These are phyloP conservation scores for Hura crepitans DNA, from an alignment of 441 rosid species.

Conservation along the genomic window DNA sequence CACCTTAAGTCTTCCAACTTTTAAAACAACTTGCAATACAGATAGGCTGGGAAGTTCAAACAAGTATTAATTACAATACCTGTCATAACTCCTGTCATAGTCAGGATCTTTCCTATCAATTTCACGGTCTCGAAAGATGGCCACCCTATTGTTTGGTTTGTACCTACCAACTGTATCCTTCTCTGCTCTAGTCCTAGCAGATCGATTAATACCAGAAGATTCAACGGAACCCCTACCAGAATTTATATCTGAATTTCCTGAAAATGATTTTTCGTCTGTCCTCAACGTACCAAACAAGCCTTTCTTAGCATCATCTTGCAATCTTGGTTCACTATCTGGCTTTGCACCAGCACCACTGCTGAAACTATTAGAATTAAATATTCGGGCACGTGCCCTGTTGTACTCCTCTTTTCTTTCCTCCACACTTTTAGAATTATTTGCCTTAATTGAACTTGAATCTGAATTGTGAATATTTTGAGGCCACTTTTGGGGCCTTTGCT, in stretches of 20 bases:
- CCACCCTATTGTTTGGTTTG: constrained; percentile 56
- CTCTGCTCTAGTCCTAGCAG: constrained; percentile 57
- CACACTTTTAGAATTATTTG: constrained; percentile 57
- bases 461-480: constrained; percentile 33
- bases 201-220: constrained; percentile 44
- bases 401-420: constrained; percentile 89
- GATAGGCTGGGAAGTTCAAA: constrained; percentile 1
- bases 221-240: constrained; percentile 44
- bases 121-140: constrained; percentile 81
- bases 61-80: constrained; percentile 33
- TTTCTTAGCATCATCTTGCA: constrained; percentile 42
- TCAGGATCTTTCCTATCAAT: constrained; percentile 76
- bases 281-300: constrained; percentile 36
- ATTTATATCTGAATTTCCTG: constrained; percentile 43
- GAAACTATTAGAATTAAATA: constrained; percentile 48
- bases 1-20: background rate
- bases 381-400: constrained; percentile 75
- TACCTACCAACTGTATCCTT: constrained; percentile 58
- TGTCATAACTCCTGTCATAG: constrained; percentile 74
- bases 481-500: constrained; percentile 65
- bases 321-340: constrained; percentile 43
- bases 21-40: background rate
- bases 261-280: constrained; percentile 43
- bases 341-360: constrained; percentile 31
- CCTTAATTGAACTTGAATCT: constrained; percentile 44